Evolutionary conservation across 495 filamentous ascomycete genomes (phyloP).

Genomic region (Stereocaulon alpinum): DNA sequence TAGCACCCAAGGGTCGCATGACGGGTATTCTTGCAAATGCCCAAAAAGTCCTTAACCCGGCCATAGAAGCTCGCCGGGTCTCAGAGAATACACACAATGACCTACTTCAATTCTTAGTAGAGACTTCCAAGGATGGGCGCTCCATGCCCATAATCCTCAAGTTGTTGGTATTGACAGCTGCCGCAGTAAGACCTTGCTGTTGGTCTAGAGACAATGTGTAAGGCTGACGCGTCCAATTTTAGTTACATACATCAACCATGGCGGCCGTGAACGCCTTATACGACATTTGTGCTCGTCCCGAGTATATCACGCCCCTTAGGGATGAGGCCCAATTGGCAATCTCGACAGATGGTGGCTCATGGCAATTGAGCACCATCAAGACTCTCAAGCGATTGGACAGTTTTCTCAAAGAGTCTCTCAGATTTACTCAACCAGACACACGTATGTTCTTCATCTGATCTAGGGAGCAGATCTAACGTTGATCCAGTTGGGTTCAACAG

Average conservation of each 20-base stretch:
- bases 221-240: background rate
- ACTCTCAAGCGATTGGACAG: constrained; percentile 26
- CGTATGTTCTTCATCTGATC: background rate
- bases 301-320: constrained; percentile 27
- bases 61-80: background rate
- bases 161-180: background rate
- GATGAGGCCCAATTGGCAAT: constrained; percentile 25
- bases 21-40: too few species aligned
- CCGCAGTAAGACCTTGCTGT: background rate
- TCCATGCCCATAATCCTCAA: background rate
- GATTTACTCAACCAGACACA: constrained; percentile 17
- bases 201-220: background rate
- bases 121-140: background rate
- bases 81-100: background rate
- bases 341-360: constrained; percentile 22
- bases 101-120: background rate
- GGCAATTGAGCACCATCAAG: constrained; percentile 3
- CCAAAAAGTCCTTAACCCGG: background rate
- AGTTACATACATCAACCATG: background rate
- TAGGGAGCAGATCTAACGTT: background rate
- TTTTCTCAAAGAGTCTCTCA: constrained; percentile 31
- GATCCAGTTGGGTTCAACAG: constrained; percentile 4
- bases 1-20: too few species aligned
- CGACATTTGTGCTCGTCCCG: constrained; percentile 27
- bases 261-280: background rate